Base-by-base conservation (phyloP, 345 rosid species). In the Citrus glauca region DNA sequence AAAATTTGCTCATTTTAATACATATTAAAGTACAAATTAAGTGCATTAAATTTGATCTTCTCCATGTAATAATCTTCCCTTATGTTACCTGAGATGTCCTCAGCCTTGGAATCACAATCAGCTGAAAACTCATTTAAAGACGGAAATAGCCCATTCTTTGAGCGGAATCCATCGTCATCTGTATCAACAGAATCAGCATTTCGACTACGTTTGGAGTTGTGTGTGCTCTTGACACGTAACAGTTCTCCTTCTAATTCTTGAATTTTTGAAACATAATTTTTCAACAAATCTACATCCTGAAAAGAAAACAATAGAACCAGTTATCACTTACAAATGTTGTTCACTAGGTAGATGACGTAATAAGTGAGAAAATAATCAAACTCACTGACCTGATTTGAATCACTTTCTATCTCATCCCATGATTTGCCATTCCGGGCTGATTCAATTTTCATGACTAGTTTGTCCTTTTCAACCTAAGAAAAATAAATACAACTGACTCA, bases 191-290 rank as follows among this genome's bases (percentile, higher is more conserved):
- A 84, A 70, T 84, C 91, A 27, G 87, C 73, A 81, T 80, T 73
- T 64, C 78, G 85, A 63, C 75, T 76, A 28, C 70, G 88, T 77
- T 86, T 93, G 68, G 86, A 75, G 62, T 80, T 87, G 69, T 84
- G 77, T 45, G 79, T 82, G 76, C 76, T 91, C 88, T 84, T 91
- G 57, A 89, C 40, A 61, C 81, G 90, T 80, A 91, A 73, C 80
- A 96, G 66, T 81, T 96, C 98, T 74, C 93, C 93, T 86, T 94
- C 99, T 73, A 94, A 85, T 71, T 92, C 97, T 87, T 96, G 98
- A 87, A 94, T 94, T 88, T 90, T 94, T 57, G 88, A 86, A 56
- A 96, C 89, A 75, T 96, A 91, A 74, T 75, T 86, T 68, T 85
- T 94, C 69, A 94, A 60, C 89, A 96, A 84, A 87, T 88, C 89